A percentile compares a stretch with the other conserved stretches of the same genome.
phyloP scores from a whole-genome alignment of 352 stramenopile species.

The Phytophthora pseudosyringae region DNA sequence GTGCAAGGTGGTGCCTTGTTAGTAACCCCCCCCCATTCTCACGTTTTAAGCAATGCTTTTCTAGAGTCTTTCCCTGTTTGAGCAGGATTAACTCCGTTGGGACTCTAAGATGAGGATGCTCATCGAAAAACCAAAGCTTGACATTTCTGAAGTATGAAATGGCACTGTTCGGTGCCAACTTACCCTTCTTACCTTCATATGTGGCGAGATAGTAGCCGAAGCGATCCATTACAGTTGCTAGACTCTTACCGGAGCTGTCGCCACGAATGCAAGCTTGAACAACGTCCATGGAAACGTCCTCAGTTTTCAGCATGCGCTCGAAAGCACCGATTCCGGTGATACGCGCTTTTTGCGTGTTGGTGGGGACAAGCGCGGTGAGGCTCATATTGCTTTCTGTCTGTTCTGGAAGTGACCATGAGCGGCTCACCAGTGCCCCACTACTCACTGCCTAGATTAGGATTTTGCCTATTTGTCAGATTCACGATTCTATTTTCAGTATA shows the following conservation, averaged over 20 bases:
- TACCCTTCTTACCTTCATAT: not conserved
- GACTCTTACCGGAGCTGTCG: not conserved
- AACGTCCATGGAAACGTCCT: not conserved
- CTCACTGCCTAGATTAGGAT: no score
- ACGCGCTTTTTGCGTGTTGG: not conserved
- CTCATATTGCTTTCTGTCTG: not conserved
- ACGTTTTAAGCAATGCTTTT: slow-evolving; percentile 19
- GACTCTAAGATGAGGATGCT: not conserved
- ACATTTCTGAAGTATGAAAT: not conserved
- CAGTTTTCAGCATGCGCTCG: not conserved
- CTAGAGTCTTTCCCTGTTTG: not conserved
- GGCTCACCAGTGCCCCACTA: no score
- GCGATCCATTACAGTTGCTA: not conserved
- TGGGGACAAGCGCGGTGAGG: not conserved
- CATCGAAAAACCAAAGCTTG: not conserved
- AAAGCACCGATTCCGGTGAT: not conserved
- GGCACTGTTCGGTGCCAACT: not conserved
- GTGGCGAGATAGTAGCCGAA: not conserved
- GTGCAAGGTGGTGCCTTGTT: slow-evolving; percentile 26
- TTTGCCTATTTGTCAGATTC: no score
- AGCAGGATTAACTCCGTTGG: not conserved
- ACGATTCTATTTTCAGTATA: no score
- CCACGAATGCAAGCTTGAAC: not conserved
- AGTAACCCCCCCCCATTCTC: slow-evolving; percentile 21
- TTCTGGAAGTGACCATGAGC: no score